Evolutionary conservation across 495 filamentous ascomycete species (phyloP).

Genomic region (Penicillium canariense): DNA sequence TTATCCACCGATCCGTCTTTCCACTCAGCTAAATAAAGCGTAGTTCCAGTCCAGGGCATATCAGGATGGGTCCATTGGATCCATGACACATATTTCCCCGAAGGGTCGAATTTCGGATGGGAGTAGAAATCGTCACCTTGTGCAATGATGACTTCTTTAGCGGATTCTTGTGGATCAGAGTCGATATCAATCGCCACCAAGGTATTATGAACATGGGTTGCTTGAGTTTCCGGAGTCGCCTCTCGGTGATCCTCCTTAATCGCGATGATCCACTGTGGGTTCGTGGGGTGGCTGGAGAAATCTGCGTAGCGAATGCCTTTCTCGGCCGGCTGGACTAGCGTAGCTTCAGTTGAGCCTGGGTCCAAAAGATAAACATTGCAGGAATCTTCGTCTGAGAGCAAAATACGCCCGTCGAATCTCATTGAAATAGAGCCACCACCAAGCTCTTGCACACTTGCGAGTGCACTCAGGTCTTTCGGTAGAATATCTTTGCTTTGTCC

Average conservation of each 20-base stretch:
- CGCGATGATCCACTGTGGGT: slow-evolving; percentile 38
- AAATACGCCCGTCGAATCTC: slow-evolving; percentile 30
- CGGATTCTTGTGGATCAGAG: slow-evolving; percentile 5
- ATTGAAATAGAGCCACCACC: slow-evolving; percentile 29
- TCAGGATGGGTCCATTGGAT: slow-evolving; percentile 51
- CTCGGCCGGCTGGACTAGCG: slow-evolving; percentile 18
- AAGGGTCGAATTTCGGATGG: slow-evolving; percentile 45
- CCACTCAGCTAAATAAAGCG: slow-evolving; percentile 41
- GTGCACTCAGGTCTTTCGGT: slow-evolving; percentile 37
- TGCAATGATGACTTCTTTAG: slow-evolving; percentile 17
- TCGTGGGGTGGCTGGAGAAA: slow-evolving; percentile 34
- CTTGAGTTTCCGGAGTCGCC: slow-evolving; percentile 31
- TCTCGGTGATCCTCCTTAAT: slow-evolving; percentile 47
- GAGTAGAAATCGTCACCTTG: slow-evolving; percentile 49
- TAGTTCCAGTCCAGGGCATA: slow-evolving; percentile 48
- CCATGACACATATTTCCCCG: slow-evolving; percentile 45
- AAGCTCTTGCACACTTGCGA: slow-evolving; percentile 43
- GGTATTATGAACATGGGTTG: slow-evolving; percentile 25
- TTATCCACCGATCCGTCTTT: slow-evolving; percentile 19
- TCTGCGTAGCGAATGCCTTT: slow-evolving; percentile 36
- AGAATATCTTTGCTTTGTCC: slow-evolving; percentile 36
- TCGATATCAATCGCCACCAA: slow-evolving; percentile 25
- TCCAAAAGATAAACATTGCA: slow-evolving; percentile 37
- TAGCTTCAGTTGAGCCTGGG: slow-evolving; percentile 23
- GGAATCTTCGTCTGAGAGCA: slow-evolving; percentile 40